These are phyloP conservation scores for Kalmusia sp. DNA, from an alignment of 2,329 filamentous ascomycete species.

Conservation along the genomic window DNA sequence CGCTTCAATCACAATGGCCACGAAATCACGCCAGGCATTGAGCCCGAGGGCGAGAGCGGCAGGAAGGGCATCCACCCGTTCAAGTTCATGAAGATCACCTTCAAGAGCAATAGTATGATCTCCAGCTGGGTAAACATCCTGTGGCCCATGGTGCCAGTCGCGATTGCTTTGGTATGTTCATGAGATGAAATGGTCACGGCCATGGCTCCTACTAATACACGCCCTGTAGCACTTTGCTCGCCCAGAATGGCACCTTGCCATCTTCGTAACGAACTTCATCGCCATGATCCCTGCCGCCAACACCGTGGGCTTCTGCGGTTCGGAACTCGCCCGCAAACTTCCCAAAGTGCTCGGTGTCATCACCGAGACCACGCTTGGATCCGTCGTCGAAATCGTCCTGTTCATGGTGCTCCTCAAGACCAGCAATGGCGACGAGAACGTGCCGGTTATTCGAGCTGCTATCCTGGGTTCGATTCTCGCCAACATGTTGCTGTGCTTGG, in stretches of 20 bases:
- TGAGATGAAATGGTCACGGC: too few species aligned
- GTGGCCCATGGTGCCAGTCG: conserved; percentile 76
- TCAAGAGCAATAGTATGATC: conserved; percentile 67
- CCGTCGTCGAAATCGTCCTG: conserved; percentile 79
- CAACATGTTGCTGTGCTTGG: conserved; percentile 80
- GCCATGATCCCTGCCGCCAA: conserved; percentile 80
- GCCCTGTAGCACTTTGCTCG: conserved; percentile 60
- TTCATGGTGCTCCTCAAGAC: conserved; percentile 76
- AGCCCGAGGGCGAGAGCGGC: conserved; percentile 70
- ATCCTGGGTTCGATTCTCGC: conserved; percentile 83
- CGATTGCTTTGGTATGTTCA: conserved; percentile 72
- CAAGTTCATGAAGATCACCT: conserved; percentile 69
- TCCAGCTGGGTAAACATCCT: conserved; percentile 74
- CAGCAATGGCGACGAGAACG: conserved; percentile 49
- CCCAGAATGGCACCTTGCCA: conserved; percentile 63
- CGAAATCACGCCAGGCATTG: conserved; percentile 50
- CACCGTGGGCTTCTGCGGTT: conserved; percentile 74
- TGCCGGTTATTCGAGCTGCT: conserved; percentile 81
- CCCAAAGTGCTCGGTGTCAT: conserved; percentile 74
- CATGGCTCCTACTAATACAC: too few species aligned
- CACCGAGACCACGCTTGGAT: conserved; percentile 66
- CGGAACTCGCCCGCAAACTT: conserved; percentile 74
- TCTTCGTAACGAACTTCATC: conserved; percentile 74
- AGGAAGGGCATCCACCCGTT: conserved; percentile 68
- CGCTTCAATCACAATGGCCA: conserved; percentile 55